These are phyloP conservation scores for Aspergillus ellipticus DNA, from an alignment of 495 filamentous ascomycete species.

Conservation along the genomic window DNA sequence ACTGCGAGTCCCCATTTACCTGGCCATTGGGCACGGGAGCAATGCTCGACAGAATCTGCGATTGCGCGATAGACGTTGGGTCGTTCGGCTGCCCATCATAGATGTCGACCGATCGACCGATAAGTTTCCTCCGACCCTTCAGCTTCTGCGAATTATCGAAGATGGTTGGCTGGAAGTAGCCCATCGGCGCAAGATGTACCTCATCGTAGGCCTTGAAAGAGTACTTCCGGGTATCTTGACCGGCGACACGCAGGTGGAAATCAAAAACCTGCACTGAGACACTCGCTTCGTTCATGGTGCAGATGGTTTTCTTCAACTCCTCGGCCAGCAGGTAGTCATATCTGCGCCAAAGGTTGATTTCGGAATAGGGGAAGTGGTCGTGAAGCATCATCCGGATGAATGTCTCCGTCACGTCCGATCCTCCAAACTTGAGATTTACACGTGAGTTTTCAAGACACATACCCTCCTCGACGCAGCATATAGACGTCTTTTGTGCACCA, in stretches of 20 bases:
- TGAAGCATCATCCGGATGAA: constrained; percentile 97
- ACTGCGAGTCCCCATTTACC: constrained; percentile 28
- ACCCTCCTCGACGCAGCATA: constrained; percentile 96
- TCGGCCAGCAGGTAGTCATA: constrained; percentile 94
- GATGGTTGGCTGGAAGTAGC: constrained; percentile 78
- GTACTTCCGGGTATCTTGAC: constrained; percentile 86
- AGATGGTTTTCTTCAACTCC: constrained; percentile 87
- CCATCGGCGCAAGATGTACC: constrained; percentile 84
- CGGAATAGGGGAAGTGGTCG: constrained; percentile 88
- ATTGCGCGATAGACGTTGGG: constrained; percentile 79
- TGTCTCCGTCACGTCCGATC: constrained; percentile 85
- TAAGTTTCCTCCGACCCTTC: constrained; percentile 66
- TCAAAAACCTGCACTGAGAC: constrained; percentile 76
- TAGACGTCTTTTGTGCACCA: constrained; percentile 95
- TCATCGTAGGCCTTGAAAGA: constrained; percentile 95
- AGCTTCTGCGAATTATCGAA: constrained; percentile 82
- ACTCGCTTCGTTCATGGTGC: constrained; percentile 79
- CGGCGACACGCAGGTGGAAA: constrained; percentile 84
- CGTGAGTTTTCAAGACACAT: constrained; percentile 90
- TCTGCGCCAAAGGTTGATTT: constrained; percentile 84
- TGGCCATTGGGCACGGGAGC: constrained; percentile 52
- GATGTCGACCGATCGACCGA: constrained; percentile 82
- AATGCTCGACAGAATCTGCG: constrained; percentile 65
- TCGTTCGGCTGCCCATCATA: constrained; percentile 92
- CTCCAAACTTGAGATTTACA: constrained; percentile 91